A percentile compares a stretch with the other conserved stretches of the same genome.
Conservation (phyloP, 2,329 filamentous ascomycete species). For the Seiridium unicorne region DNA sequence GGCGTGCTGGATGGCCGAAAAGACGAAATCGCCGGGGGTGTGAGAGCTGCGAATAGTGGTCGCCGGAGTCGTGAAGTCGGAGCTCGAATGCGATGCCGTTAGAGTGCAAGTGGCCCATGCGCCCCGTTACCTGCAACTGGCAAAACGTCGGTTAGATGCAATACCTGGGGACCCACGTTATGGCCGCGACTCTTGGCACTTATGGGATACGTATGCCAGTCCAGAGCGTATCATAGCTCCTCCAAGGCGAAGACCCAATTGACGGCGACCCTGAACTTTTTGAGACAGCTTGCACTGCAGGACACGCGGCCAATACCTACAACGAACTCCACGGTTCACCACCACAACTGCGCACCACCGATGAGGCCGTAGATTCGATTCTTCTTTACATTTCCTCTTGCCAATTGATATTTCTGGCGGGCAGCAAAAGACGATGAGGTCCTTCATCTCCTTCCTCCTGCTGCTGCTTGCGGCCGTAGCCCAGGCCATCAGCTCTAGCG, state of each 20-base stretch:
- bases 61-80: too few species aligned
- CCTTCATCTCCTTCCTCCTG: conserved; percentile 68
- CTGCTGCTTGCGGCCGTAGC: conserved; percentile 65
- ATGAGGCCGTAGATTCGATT: background rate
- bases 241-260: background rate
- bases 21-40: too few species aligned
- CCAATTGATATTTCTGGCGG: background rate
- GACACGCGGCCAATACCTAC: background rate
- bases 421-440: conserved; percentile 60
- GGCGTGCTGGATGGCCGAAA: too few species aligned
- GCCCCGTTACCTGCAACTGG: too few species aligned
- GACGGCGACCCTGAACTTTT: conserved; percentile 4
- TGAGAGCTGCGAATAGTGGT: too few species aligned
- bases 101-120: too few species aligned
- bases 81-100: too few species aligned
- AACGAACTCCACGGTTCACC: background rate
- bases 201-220: conserved; percentile 14
- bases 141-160: too few species aligned
- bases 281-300: conserved; percentile 2
- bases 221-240: background rate
- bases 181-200: conserved; percentile 7
- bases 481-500: conserved; percentile 75
- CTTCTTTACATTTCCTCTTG: background rate
- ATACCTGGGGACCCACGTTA: too few species aligned
- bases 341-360: background rate